Percentiles rank a stretch among this genome's conserved stretches.
Conservation (phyloP, 352 stramenopile species). For the Pythium monospermum region DNA sequence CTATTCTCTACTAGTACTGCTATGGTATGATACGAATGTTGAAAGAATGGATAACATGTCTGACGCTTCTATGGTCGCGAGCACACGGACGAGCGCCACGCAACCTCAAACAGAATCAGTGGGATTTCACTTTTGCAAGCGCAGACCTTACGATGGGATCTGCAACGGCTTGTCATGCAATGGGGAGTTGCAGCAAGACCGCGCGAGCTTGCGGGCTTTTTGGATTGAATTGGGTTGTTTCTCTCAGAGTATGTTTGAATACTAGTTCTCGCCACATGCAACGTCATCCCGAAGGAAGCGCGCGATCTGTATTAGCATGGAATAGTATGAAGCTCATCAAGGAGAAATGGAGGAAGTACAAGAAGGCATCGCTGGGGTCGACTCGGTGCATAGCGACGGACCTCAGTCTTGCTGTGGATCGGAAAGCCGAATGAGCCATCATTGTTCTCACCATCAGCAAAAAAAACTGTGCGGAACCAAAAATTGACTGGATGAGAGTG, state of each 20-base stretch:
- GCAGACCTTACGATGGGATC: slow-evolving; percentile 45
- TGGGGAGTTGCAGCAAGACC: slow-evolving; percentile 35
- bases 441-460: not conserved
- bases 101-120: slow-evolving; percentile 79
- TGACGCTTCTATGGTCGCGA: slow-evolving; percentile 72
- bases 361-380: not conserved
- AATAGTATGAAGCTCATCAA: slow-evolving; percentile 38
- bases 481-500: not conserved
- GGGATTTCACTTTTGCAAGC: slow-evolving; percentile 23
- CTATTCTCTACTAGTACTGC: too few species aligned
- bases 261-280: slow-evolving; percentile 56
- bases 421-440: not conserved
- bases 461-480: not conserved
- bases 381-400: not conserved
- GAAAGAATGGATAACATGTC: slow-evolving; percentile 36
- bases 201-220: slow-evolving; percentile 54
- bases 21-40: too few species aligned
- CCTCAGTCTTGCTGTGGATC: too few species aligned
- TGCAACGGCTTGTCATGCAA: slow-evolving; percentile 32
- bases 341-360: slow-evolving; percentile 12
- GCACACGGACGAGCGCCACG: slow-evolving; percentile 46
- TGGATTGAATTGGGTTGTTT: slow-evolving; percentile 16
- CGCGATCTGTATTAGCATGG: slow-evolving; percentile 80
- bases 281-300: slow-evolving; percentile 9
- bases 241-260: slow-evolving; percentile 79